These are phyloP conservation scores for Wickerhamomyces queroliae DNA, from an alignment of 805 yeast genomes.

Conservation along the genomic window DNA sequence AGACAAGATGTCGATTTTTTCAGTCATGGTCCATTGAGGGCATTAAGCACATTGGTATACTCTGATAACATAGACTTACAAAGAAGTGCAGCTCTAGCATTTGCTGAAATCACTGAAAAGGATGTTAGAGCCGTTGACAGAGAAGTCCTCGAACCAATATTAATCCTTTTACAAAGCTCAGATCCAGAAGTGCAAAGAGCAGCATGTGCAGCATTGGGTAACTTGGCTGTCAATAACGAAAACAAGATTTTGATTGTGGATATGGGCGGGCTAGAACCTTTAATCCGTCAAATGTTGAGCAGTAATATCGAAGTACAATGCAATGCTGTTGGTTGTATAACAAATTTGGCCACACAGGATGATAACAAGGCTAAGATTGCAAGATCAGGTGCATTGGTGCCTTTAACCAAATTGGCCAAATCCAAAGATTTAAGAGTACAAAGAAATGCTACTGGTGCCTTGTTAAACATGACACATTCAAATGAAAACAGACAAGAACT, in stretches of 20 bases:
- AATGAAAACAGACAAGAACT: constrained; percentile 93
- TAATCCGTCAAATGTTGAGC: constrained; percentile 96
- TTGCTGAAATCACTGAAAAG: constrained; percentile 97
- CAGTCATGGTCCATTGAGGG: constrained; percentile 76
- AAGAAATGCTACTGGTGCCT: constrained; percentile 97
- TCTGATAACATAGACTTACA: constrained; percentile 93
- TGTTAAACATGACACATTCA: constrained; percentile 96
- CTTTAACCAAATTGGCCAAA: constrained; percentile 90
- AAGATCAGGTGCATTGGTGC: constrained; percentile 90
- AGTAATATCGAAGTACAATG: constrained; percentile 97
- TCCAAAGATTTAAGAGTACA: constrained; percentile 94
- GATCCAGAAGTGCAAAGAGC: constrained; percentile 97
- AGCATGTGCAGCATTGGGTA: constrained; percentile 98
- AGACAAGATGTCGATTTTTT: constrained; percentile 86
- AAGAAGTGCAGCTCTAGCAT: constrained; percentile 95
- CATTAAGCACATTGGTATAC: constrained; percentile 87
- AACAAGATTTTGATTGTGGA: constrained; percentile 91
- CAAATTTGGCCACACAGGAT: constrained; percentile 96
- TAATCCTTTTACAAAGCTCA: constrained; percentile 75
- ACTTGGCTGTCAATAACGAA: constrained; percentile 92
- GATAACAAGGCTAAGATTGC: constrained; percentile 96
- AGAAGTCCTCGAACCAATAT: constrained; percentile 89
- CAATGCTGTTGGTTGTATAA: constrained; percentile 98
- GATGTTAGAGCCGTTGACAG: constrained; percentile 87
- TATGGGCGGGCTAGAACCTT: constrained; percentile 96